Base-by-base conservation (phyloP, 1,139 yeast genomes). In the Saccharomyces hybrid region DNA sequence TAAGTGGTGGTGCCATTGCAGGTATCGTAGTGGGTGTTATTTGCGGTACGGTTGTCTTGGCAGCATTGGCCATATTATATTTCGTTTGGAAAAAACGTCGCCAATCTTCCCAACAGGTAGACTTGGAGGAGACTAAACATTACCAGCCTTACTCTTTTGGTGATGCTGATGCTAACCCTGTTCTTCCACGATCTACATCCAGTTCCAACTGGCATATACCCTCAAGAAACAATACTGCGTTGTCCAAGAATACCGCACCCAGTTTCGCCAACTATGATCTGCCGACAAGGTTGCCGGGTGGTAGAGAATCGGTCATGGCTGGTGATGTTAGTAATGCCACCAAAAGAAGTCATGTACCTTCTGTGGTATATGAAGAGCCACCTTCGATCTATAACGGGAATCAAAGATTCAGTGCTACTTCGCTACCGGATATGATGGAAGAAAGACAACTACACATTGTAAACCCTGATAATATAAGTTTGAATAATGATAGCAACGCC, bases 21-120 rank as follows among this genome's bases (percentile, higher is more conserved):
- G 91, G 90, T 50, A 80, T 83, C 11, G 88, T 81, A 1, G 76
- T 85, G 51, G 90, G 90, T n/a, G 73, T 77, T 0, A 73, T 84
- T 1, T 75, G 74, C 5, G 89, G 88, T 49, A 75, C 75, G 0
- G 64, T 74, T 1, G 38, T 65, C 2, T 52, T 81, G 19, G 72
- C 71, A 0, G 70, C 71, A 1, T n/a, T 57, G 6, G 59, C 75
- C 7, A 59, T 78, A 4, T 62, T 79, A 50, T 74, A 81, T 62
- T 71, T 80, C 54, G 67, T 78, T 54, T 72, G 78, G 71, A 73
- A 75, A 58, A 68, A 69, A 50, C 63, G 75, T 58, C 72, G 59
- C 50, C 54, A 57, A 31, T 49, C 50, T n/a, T 56, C 58, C 26
- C 61, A 62, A 34, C 57, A 62, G 14, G 54, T 58, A 19, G 67